Evolutionary conservation across 1,139 yeast genomes (phyloP), one percentile per base, ranked within the genome.

Genomic region (Yamadazyma pseudoaaseri): DNA sequence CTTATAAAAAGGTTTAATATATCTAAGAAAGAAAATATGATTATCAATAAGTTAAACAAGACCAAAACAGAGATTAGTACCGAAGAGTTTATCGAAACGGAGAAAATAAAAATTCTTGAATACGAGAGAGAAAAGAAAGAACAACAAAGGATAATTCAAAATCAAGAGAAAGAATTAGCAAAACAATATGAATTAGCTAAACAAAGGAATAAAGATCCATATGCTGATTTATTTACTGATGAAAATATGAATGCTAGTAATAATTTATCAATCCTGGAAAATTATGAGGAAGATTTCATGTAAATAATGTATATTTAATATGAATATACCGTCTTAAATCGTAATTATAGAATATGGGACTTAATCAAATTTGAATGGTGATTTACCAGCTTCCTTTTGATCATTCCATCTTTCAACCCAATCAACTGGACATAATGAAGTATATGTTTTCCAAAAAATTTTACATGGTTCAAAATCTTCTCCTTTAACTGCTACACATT

Each of bases 391-490:
- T 45, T 61, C 79, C 71, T 97, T 86, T 75, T 89, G 96, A 55
- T 83, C 96, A 60, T 92, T 94, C 97, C 97, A 92, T 66, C 74
- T 86, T 61, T 83, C 95, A 51, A 85, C 77, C 97, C 97, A 89
- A 55, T 82, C 82, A 37, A 79, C 73, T 43, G 98, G 98, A 70
- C 98, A 92, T 61, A 92, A 75, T 23, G 97, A 78, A 52, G 84
- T 78, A 76, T 76, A 92, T 40, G 97, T 86, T 69, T 81, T 84
- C 81, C 79, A 86, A 73, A 92, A 92, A 51, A 86, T 89, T 70
- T 89, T 78, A 70, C 98, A 92, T 58, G 97, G 97, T 57, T 90
- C 96, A 59, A 92, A 92, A 47, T 90, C 97, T 70, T 92, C 97
- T 60, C 98, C 98, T 74, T 90, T 90, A 51, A 90, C 89, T 58